These are phyloP conservation scores for Dysphania ambrosioides DNA, from an alignment of 148 eudicot genomes.

Conservation along the genomic window DNA sequence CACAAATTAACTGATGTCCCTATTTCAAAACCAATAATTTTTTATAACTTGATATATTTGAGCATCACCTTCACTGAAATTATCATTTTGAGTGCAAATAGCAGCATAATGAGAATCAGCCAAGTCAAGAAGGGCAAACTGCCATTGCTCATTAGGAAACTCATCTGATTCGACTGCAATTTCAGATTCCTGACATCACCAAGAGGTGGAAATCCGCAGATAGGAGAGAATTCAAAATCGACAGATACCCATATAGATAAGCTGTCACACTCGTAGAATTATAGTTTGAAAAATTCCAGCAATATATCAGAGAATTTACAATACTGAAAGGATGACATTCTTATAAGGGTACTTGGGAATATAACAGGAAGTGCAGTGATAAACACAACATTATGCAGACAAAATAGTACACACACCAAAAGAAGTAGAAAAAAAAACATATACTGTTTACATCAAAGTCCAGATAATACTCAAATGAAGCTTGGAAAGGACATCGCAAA, in stretches of 20 bases:
- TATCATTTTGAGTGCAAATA: constrained; percentile 55
- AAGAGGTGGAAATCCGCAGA: not conserved
- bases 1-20: not conserved
- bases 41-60: not conserved
- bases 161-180: constrained; percentile 47
- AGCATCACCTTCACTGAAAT: constrained; percentile 22
- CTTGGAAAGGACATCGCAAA: not conserved
- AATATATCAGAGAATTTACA: not conserved
- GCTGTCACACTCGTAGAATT: not conserved
- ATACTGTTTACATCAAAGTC: not conserved
- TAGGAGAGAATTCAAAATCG: not conserved
- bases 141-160: constrained; percentile 42
- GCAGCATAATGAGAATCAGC: constrained; percentile 70
- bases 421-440: not conserved
- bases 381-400: too few species aligned
- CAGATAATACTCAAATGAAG: not conserved
- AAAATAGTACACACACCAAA: not conserved
- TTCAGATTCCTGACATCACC: constrained; percentile 43
- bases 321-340: not conserved
- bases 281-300: not conserved
- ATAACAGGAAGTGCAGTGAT: too few species aligned
- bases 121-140: constrained; percentile 63
- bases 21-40: not conserved
- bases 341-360: too few species aligned
- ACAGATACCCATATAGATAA: not conserved